Conservation (phyloP, 768 basidiomycete species). For the Lyophyllum shimeji region DNA sequence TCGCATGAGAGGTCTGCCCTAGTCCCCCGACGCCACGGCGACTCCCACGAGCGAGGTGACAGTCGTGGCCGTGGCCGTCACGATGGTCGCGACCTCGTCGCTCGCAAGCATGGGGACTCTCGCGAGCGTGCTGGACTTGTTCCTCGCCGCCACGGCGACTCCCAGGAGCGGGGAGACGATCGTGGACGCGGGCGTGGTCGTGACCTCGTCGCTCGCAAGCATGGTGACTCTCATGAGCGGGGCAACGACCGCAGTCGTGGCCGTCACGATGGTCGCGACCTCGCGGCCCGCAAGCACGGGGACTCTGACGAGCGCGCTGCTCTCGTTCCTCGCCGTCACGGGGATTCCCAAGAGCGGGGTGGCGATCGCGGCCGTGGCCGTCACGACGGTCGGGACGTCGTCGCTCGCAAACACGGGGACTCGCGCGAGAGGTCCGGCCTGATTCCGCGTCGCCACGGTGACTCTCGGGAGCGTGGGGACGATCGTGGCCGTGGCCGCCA, state of each 20-base stretch:
- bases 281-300: no score
- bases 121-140: constrained; percentile 2
- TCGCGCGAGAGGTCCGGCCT: constrained; percentile 1
- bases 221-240: constrained; percentile 15
- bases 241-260: background rate
- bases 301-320: no score
- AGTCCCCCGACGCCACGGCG: constrained; percentile 9
- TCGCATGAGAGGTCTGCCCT: constrained; percentile 1
- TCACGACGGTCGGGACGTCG: background rate
- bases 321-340: constrained; percentile 1
- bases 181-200: background rate
- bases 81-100: background rate
- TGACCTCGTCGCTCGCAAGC: constrained; percentile 8
- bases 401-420: constrained; percentile 4
- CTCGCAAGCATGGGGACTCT: background rate
- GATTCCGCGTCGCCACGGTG: constrained; percentile 14
- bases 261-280: background rate
- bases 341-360: background rate
- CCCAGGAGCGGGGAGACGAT: background rate
- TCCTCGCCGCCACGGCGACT: constrained; percentile 14
- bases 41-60: background rate
- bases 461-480: background rate
- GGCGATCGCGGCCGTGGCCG: background rate
- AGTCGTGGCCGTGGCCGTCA: background rate
- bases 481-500: background rate